phyloP scores from a whole-genome alignment of 306 rosid genomes.

The Acmispon strigosus region DNA sequence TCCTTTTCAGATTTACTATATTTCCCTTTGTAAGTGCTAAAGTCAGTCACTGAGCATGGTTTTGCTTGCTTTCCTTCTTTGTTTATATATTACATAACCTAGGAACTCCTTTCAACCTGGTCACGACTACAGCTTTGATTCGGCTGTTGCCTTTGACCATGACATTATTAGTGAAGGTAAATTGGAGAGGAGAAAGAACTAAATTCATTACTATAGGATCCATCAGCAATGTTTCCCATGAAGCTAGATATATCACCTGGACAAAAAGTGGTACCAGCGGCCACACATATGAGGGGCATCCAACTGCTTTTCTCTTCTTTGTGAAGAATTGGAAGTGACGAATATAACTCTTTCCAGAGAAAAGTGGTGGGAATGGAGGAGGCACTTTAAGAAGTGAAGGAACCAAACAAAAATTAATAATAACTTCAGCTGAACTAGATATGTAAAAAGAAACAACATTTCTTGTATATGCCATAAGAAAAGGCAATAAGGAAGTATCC shows the following conservation, averaged over 20 bases:
- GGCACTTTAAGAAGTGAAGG: slow-evolving; percentile 82
- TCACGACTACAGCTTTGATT: not conserved
- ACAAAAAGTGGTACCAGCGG: slow-evolving; percentile 33
- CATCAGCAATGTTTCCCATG: slow-evolving; percentile 12
- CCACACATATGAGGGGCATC: slow-evolving; percentile 84
- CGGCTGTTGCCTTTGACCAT: not conserved
- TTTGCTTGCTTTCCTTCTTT: not conserved
- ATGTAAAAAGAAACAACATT: not conserved
- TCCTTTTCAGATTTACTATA: not conserved
- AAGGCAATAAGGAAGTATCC: not conserved
- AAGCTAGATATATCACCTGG: slow-evolving; percentile 58
- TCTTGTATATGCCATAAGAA: not conserved
- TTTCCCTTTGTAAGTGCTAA: not conserved
- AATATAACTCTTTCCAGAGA: slow-evolving; percentile 78
- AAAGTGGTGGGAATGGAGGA: slow-evolving; percentile 85
- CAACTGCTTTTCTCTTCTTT: slow-evolving; percentile 64
- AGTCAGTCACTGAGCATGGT: not conserved
- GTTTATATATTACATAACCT: not conserved
- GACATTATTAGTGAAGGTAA: not conserved
- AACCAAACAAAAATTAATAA: slow-evolving; percentile 33
- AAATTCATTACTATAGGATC: slow-evolving; percentile 9
- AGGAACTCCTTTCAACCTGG: not conserved
- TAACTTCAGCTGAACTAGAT: slow-evolving; percentile 11
- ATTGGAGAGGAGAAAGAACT: not conserved
- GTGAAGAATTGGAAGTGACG: slow-evolving; percentile 47